Percentiles rank a stretch among this genome's conserved stretches.
These are phyloP conservation scores for Bipolaris sorokiniana DNA, from an alignment of 2,329 filamentous ascomycete genomes.

Conservation along the genomic window DNA sequence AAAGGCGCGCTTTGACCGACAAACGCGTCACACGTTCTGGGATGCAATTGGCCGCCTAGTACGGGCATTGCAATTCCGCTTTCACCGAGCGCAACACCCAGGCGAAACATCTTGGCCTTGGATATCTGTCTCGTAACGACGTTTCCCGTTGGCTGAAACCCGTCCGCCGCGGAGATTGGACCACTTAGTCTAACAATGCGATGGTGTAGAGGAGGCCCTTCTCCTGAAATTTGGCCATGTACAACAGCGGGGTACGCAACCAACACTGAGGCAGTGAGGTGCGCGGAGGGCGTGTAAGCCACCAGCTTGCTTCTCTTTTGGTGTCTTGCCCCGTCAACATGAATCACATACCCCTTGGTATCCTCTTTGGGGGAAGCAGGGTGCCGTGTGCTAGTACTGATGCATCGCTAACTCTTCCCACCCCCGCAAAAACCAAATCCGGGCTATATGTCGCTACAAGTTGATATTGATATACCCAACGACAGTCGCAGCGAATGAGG, in stretches of 20 bases:
- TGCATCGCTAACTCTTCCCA: not conserved
- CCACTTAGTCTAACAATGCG: constrained; percentile 6
- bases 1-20: not conserved
- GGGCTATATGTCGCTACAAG: not conserved
- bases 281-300: not conserved
- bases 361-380: not conserved
- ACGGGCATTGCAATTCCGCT: constrained; percentile 6
- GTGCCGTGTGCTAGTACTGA: not conserved
- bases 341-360: not conserved
- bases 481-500: not conserved
- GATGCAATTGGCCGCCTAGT: constrained; percentile 11
- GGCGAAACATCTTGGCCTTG: not conserved
- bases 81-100: constrained; percentile 8
- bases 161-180: constrained; percentile 11
- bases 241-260: not conserved
- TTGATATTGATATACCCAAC: not conserved
- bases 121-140: not conserved
- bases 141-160: not conserved
- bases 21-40: constrained; percentile 10
- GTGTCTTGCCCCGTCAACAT: not conserved
- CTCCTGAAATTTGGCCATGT: not conserved
- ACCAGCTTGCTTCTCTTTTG: not conserved
- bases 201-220: not conserved
- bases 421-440: not conserved
- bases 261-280: not conserved